Evolutionary conservation across 495 filamentous ascomycete genomes (phyloP), one percentile per base, ranked within the genome.

Genomic region (Penicillium flavigenum): DNA sequence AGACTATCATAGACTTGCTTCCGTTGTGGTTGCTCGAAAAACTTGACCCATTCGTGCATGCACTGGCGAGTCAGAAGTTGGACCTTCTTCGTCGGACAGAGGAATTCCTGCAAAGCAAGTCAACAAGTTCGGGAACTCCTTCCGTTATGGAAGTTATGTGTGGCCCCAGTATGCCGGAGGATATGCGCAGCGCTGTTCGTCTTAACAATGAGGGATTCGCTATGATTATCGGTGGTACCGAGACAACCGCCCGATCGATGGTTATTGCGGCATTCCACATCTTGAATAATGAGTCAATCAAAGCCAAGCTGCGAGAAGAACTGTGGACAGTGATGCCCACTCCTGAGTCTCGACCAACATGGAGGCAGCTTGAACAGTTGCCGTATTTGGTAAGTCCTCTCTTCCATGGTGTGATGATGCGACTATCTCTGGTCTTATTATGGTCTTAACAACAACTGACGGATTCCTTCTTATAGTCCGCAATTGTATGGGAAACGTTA

Each of bases 321-420:
- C 45, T 78, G n/a, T 58, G 65, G 41, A 19, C 48, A 5, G 68
- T 69, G 2, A 71, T 76, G 53, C 73, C 72, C 0, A 63, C 62
- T 14, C 64, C 69, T 11, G 34, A 60, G 7, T 42, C 44, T n/a
- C 24, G 58, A 5, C 63, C 71, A 1, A 60, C 69, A 1, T 77
- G 69, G 72, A 64, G 58, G 17, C 60, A 76, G 47, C 69, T 86
- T 26, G 79, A 85, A 52, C 48, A 75, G 29, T 63, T 86, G 2
- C 79, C 83, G 0, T 83, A 83, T 55, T 46, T 86, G 50, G 70
- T 70, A 58, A 16, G 56, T 60, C 1, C 34, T 38, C 14, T 7
- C 14, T 38, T 16, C 5, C 2, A 38, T 38, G 34, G 6, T 5
- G 32, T 38, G 14, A 38, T 38, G 6, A 38, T 38, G 5, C 34